Conservation (phyloP, 441 rosid genomes). For the Gossypium davidsonii region DNA sequence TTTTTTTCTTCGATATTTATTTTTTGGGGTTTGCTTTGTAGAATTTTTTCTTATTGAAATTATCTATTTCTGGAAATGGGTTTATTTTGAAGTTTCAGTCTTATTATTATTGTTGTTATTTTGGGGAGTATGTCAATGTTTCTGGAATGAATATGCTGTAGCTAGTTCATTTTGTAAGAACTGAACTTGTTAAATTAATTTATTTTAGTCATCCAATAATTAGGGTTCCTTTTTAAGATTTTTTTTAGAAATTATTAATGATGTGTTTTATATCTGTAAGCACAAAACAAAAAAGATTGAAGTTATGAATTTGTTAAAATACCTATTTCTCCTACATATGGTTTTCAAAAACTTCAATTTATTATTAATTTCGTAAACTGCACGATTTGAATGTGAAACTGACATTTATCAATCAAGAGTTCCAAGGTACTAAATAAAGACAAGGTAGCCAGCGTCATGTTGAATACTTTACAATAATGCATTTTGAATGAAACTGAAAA, state of each 20-base stretch:
- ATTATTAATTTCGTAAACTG: too few relatives aligned
- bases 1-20: neutral
- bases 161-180: neutral
- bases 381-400: too few relatives aligned
- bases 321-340: too few relatives aligned
- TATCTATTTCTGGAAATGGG: neutral
- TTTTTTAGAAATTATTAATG: neutral
- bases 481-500: neutral
- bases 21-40: neutral
- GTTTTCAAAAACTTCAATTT: too few relatives aligned
- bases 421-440: neutral
- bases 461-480: neutral
- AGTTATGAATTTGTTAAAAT: too few relatives aligned
- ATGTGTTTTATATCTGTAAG: too few relatives aligned
- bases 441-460: too few relatives aligned
- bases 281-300: too few relatives aligned
- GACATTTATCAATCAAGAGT: neutral
- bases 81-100: neutral
- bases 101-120: neutral
- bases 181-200: neutral
- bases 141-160: neutral
- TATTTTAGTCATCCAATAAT: neutral
- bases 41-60: too few relatives aligned
- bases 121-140: neutral
- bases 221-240: neutral